These are phyloP conservation scores for Blastomyces parvus DNA, from an alignment of 2,329 filamentous ascomycete genomes.

Conservation along the genomic window DNA sequence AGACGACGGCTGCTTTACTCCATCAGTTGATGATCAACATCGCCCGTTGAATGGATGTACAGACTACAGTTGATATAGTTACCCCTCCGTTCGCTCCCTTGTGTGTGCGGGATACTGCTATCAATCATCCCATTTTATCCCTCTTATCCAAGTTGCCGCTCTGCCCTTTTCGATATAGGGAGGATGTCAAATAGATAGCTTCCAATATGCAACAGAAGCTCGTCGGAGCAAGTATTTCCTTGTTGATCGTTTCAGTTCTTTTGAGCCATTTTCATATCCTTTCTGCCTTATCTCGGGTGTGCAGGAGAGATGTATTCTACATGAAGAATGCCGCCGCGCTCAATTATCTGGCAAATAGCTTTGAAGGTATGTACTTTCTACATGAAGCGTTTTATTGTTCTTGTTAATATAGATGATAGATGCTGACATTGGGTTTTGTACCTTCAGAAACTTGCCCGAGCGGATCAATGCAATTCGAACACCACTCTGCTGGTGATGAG, in stretches of 20 bases:
- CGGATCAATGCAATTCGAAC: not conserved
- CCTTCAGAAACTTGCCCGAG: not conserved
- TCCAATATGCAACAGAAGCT: slow-evolving; percentile 2
- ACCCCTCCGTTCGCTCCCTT: not conserved
- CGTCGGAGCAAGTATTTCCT: not conserved
- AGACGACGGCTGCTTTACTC: no score
- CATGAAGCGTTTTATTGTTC: not conserved
- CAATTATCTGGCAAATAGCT: not conserved
- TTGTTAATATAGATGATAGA: not conserved
- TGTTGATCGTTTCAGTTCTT: not conserved
- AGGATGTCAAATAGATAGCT: not conserved
- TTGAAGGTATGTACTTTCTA: not conserved
- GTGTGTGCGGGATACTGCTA: not conserved
- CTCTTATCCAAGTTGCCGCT: not conserved
- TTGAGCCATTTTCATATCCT: not conserved
- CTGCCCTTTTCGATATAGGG: not conserved
- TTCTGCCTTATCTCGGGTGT: not conserved
- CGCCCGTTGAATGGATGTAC: no score
- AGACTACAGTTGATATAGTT: not conserved
- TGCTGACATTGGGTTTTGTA: not conserved
- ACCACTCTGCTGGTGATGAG: not conserved
- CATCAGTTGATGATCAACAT: not conserved
- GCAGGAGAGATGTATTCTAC: not conserved
- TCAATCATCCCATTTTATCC: not conserved
- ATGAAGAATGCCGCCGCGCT: not conserved